Base-by-base conservation (phyloP, 257 asterid species). In the Voacanga thouarsii region DNA sequence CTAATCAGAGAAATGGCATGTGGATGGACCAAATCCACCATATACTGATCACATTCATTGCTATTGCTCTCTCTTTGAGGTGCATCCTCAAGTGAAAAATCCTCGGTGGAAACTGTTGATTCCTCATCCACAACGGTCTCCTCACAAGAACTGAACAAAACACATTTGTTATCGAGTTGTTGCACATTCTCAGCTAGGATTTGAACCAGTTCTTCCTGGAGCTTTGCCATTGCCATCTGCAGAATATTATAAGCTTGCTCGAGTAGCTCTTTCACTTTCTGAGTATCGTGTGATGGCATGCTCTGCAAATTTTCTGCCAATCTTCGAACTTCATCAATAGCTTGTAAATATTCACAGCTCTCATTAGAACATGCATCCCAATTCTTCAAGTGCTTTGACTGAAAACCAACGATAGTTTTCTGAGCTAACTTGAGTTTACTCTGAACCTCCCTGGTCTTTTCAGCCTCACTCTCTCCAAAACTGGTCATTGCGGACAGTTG, bases 151-250 rank as follows among this genome's bases (percentile, higher is more conserved):
- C 90, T 79, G 39, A 65, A 65, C 24, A 65, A 64, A 15, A 64
- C 9, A 33, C 72, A 7, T 14, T 81, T 86, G 84, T 94, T 97
- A 0, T 89, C 97, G 90, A 89, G 97, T 72, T 90, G 89, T 7
- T 91, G 89, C 85, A 89, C 96, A 44, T 90, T 88, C 68, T 89
- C 96, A 12, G 92, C 91, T 6, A 95, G 83, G 88, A 95, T 80
- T 85, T 88, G 88, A 67, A 79, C 82, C 23, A 95, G 90, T 88
- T 95, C 98, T 68, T 68, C 73, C 60, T 93, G 97, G 9, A 95
- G 97, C 86, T 94, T 85, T 79, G 89, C 83, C 98, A 93, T 95
- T 30, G 92, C 96, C 41, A 87, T 90, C 81, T 95, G 94, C 61
- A 93, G 96, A 76, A 95, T 67, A 75, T 21, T 96, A 23, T 88